Percentiles rank a stretch among this genome's conserved stretches.
Evolutionary conservation across 352 stramenopile genomes (phyloP).

Genomic region (Phytophthora idaei): DNA sequence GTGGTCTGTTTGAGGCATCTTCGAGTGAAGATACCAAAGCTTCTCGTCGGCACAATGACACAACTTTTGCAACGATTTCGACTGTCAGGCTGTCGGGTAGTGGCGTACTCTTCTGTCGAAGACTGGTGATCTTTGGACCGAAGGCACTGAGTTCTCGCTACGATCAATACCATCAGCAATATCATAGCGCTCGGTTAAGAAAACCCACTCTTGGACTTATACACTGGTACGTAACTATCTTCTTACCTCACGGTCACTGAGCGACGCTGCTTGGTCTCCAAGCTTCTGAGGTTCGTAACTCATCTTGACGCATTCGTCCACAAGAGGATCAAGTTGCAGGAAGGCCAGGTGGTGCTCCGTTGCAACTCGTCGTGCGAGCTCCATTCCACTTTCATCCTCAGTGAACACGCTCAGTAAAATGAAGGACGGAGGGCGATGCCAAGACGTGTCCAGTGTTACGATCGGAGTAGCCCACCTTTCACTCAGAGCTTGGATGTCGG

Average conservation of each 20-base stretch:
- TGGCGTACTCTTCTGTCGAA: conserved; percentile 54
- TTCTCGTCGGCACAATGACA: conserved; percentile 34
- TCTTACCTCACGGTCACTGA: conserved; percentile 56
- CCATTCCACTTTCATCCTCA: conserved; percentile 31
- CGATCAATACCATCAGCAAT: background rate
- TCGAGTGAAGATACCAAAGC: background rate
- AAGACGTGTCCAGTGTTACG: conserved; percentile 27
- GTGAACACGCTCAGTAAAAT: conserved; percentile 38
- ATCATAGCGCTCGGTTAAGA: too few relatives aligned
- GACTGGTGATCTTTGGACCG: conserved; percentile 41
- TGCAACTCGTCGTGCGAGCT: conserved; percentile 35
- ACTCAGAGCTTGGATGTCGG: conserved; percentile 26
- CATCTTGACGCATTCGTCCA: conserved; percentile 60
- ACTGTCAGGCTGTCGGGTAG: conserved; percentile 50
- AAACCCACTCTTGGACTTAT: too few relatives aligned
- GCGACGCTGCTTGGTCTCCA: conserved; percentile 33
- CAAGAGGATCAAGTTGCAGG: conserved; percentile 47
- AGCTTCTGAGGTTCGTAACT: conserved; percentile 61
- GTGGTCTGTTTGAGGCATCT: background rate
- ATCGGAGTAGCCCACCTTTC: conserved; percentile 10
- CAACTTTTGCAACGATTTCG: conserved; percentile 53
- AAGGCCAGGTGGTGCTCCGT: conserved; percentile 44
- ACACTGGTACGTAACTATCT: too few relatives aligned
- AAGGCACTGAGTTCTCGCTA: conserved; percentile 62
- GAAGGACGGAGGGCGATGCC: conserved; percentile 24